Conservation (phyloP, 2,329 filamentous ascomycete genomes). For the Aureobasidium sp. region DNA sequence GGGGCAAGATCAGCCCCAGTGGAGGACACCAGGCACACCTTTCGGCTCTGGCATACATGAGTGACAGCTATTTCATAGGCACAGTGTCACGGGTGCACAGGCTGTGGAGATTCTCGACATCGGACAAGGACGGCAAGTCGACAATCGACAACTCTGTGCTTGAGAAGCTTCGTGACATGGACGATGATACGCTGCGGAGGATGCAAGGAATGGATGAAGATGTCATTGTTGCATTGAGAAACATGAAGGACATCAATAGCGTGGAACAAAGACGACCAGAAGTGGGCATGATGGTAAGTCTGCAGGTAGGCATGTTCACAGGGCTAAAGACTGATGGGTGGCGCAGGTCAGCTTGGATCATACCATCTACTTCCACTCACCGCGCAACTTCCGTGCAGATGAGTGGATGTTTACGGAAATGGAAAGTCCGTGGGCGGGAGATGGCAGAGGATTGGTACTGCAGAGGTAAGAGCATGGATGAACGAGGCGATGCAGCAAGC, state of each 20-base stretch:
- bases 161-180: constrained; percentile 36
- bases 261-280: constrained; percentile 40
- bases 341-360: constrained; percentile 45
- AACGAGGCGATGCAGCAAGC: background rate
- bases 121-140: constrained; percentile 15
- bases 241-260: constrained; percentile 26
- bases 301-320: constrained; percentile 25
- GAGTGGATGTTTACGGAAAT: constrained; percentile 77
- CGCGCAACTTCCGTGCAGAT: constrained; percentile 41
- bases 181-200: constrained; percentile 33
- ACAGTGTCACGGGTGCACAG: constrained; percentile 75
- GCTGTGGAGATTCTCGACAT: constrained; percentile 45
- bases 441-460: constrained; percentile 66
- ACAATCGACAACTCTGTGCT: constrained; percentile 34
- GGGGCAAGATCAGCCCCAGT: constrained; percentile 62
- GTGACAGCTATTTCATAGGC: constrained; percentile 69
- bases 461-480: constrained; percentile 40
- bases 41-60: constrained; percentile 84
- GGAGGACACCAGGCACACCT: constrained; percentile 77
- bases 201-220: constrained; percentile 40
- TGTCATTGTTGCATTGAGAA: constrained; percentile 42
- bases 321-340: no score
- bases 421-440: constrained; percentile 71
- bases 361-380: constrained; percentile 47
- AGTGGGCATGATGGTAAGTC: constrained; percentile 73